A percentile compares a stretch with the other conserved stretches of the same genome.
Conservation (phyloP, 2,329 filamentous ascomycete species). For the Rhynchosporium secalis region DNA sequence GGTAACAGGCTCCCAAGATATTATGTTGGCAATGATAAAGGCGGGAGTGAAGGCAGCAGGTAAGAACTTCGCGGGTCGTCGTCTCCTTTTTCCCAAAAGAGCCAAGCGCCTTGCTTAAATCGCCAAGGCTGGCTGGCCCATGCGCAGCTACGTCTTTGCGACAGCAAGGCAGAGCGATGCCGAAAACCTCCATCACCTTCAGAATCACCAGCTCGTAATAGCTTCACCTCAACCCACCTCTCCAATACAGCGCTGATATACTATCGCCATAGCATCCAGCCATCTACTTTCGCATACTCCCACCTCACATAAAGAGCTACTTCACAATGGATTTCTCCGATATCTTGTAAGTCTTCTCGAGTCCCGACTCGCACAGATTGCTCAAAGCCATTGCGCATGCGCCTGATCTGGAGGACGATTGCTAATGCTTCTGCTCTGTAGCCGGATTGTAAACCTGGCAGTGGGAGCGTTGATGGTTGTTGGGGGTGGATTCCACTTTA, state of each 20-base stretch:
- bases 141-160: conserved; percentile 10
- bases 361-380: conserved; percentile 1
- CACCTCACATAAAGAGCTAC: not conserved
- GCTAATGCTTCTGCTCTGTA: conserved; percentile 46
- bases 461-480: conserved; percentile 85
- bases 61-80: not conserved
- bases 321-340: conserved; percentile 82
- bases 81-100: conserved; percentile 11
- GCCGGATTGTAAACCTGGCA: conserved; percentile 91
- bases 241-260: not conserved
- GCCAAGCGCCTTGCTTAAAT: not conserved
- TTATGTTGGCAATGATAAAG: not conserved
- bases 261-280: not conserved
- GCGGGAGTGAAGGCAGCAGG: conserved; percentile 10
- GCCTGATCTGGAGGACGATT: conserved; percentile 22
- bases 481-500: conserved; percentile 74
- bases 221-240: not conserved
- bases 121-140: conserved; percentile 7
- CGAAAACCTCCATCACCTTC: not conserved
- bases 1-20: conserved; percentile 4
- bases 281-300: not conserved
- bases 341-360: conserved; percentile 70
- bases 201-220: conserved; percentile 13
- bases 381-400: conserved; percentile 25
- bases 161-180: not conserved